Percentiles rank a stretch among this genome's conserved stretches.
These are phyloP conservation scores for Escovopsis weberi DNA, from an alignment of 2,329 filamentous ascomycete genomes.

Conservation along the genomic window DNA sequence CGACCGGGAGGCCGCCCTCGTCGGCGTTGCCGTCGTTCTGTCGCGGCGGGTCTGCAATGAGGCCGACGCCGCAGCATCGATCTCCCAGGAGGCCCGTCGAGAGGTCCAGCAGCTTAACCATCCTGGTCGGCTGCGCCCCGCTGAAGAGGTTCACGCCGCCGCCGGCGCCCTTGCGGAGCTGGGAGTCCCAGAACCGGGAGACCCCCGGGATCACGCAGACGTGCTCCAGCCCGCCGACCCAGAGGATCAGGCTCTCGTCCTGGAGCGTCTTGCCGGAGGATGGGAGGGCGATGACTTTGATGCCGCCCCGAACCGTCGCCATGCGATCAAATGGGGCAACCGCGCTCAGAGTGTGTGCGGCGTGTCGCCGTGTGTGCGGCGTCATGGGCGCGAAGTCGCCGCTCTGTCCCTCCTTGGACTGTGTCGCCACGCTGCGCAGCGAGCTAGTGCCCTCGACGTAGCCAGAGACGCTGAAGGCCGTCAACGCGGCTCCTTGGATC, in stretches of 20 bases:
- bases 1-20: constrained; percentile 33
- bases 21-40: constrained; percentile 8
- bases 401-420: constrained; percentile 21
- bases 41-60: constrained; percentile 24
- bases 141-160: constrained; percentile 41
- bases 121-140: constrained; percentile 37
- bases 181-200: constrained; percentile 44
- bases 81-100: constrained; percentile 41
- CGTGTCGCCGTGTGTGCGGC: constrained; percentile 43
- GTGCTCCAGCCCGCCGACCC: constrained; percentile 41
- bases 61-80: constrained; percentile 36
- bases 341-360: constrained; percentile 25
- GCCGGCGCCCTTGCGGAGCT: constrained; percentile 35
- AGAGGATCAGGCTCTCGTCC: constrained; percentile 41
- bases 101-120: constrained; percentile 40
- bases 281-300: constrained; percentile 33
- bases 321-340: constrained; percentile 34
- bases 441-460: constrained; percentile 46
- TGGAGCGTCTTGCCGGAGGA: constrained; percentile 25
- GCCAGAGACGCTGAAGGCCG: constrained; percentile 42
- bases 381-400: constrained; percentile 50
- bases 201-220: constrained; percentile 42
- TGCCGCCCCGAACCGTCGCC: constrained; percentile 35
- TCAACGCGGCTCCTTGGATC: constrained; percentile 42
- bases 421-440: constrained; percentile 26